phyloP scores from a whole-genome alignment of 805 yeast species.

The Candida ponderosae region DNA sequence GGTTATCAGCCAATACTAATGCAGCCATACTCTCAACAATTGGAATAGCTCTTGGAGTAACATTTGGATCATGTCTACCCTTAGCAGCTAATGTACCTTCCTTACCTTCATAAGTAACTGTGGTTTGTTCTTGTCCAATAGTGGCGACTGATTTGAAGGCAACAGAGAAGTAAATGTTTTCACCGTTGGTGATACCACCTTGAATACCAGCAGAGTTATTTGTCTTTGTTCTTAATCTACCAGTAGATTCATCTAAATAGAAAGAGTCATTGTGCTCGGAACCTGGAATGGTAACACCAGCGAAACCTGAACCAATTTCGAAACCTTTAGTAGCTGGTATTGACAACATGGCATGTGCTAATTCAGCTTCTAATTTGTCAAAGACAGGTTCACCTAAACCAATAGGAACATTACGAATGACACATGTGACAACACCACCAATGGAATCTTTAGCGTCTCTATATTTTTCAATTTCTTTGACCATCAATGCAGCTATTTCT shows the following conservation, averaged over 20 bases:
- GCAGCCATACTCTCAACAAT: conserved; percentile 98
- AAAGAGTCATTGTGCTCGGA: conserved; percentile 92
- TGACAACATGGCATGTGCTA: conserved; percentile 97
- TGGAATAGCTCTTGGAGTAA: conserved; percentile 97
- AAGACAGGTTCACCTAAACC: conserved; percentile 99
- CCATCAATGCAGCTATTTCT: conserved; percentile 67
- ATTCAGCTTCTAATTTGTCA: conserved; percentile 89
- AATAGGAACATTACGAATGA: conserved; percentile 83
- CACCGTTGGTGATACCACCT: conserved; percentile 98
- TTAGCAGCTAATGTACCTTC: conserved; percentile 87
- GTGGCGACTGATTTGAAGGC: conserved; percentile 99
- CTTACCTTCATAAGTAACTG: conserved; percentile 83
- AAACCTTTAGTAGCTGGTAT: conserved; percentile 98
- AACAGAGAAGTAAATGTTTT: conserved; percentile 85
- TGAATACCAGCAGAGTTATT: conserved; percentile 96
- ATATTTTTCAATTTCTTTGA: conserved; percentile 76
- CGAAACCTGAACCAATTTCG: conserved; percentile 94
- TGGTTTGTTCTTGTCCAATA: conserved; percentile 84
- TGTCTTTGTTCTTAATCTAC: conserved; percentile 74
- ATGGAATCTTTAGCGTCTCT: conserved; percentile 86
- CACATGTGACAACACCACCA: conserved; percentile 98
- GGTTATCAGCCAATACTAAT: conserved; percentile 81
- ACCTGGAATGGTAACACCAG: conserved; percentile 85
- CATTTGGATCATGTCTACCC: conserved; percentile 98
- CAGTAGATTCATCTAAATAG: conserved; percentile 46